Base-by-base conservation (phyloP, 306 rosid species). In the Fragaria ananassa region DNA sequence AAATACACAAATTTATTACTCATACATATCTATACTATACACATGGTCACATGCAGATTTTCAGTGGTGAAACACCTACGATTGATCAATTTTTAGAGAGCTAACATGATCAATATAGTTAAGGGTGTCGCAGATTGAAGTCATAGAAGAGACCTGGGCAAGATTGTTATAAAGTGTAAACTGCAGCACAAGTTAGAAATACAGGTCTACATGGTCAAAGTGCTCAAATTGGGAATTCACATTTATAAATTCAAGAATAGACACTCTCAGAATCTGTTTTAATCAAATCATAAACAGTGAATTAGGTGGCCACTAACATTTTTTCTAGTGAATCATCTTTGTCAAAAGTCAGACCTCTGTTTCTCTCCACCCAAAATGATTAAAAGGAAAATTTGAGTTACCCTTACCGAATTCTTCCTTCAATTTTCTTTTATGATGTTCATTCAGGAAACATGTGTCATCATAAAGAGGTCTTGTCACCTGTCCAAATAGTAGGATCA, bases 331-430 rank as follows among this genome's bases (percentile, higher is more conserved):
- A 50, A 50, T 50, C 8, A 50, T 51, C 10, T 51, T 17, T 6
- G 57, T 51, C 3, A 51, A 51, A 18, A 51, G 57, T 51, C 57
- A 51, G 57, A 51, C 57, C 57, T 51, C 21, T 51, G 23, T 51
- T 56, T 21, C 61, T n/a, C 14, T 64, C 70, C 56, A 58, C 35
- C 67, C 56, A 72, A 15, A 41, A 84, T 67, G 73, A 79, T 44
- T 14, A 76, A 37, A 60, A 70, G 54, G 74, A 47, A 74, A 46
- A 23, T 45, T 64, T 47, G 12, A 82, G 63, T 57, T 37, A 65
- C 56, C 65, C 95, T 85, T 84, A 95, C 97, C 97, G 75, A 86
- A 95, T 78, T 95, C 99, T 80, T 92, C 91, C 92, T 92, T 95
- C 85, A 95, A 67, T 85, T 83, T 88, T 74, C 76, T 81, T 81